Evolutionary conservation across 148 eudicot species (phyloP).

Genomic region (Spergularia marina): DNA sequence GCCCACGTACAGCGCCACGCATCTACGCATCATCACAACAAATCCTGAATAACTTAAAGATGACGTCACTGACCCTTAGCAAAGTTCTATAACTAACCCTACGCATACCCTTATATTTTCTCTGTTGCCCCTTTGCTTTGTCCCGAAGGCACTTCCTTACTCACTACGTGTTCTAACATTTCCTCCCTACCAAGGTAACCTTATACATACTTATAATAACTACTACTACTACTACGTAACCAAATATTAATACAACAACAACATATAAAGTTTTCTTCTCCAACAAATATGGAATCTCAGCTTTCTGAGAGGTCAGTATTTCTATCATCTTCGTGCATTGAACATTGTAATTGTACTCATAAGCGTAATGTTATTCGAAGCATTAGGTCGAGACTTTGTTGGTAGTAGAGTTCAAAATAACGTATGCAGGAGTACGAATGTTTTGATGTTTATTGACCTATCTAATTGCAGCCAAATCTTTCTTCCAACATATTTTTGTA

Average conservation of each 20-base stretch:
- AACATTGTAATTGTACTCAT: too few relatives aligned
- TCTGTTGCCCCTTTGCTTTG: constrained; percentile 12
- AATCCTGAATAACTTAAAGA: neutral
- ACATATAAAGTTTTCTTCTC: neutral
- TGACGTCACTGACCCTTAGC: neutral
- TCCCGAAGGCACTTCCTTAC: neutral
- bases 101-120: neutral
- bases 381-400: too few relatives aligned
- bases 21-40: neutral
- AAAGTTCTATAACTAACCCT: neutral
- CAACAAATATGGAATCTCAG: constrained; percentile 23
- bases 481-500: too few relatives aligned
- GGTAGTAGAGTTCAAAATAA: too few relatives aligned
- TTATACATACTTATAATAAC: neutral
- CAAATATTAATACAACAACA: neutral
- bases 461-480: too few relatives aligned
- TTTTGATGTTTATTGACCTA: too few relatives aligned
- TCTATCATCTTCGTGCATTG: too few relatives aligned
- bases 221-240: neutral
- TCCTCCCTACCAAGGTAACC: constrained; percentile 1
- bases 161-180: neutral
- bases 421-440: too few relatives aligned
- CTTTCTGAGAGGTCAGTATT: constrained; percentile 22
- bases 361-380: too few relatives aligned
- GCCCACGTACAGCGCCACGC: constrained; percentile 24